Evolutionary conservation across 2,329 filamentous ascomycete genomes (phyloP).

Genomic region (Fusarium sublunatum): DNA sequence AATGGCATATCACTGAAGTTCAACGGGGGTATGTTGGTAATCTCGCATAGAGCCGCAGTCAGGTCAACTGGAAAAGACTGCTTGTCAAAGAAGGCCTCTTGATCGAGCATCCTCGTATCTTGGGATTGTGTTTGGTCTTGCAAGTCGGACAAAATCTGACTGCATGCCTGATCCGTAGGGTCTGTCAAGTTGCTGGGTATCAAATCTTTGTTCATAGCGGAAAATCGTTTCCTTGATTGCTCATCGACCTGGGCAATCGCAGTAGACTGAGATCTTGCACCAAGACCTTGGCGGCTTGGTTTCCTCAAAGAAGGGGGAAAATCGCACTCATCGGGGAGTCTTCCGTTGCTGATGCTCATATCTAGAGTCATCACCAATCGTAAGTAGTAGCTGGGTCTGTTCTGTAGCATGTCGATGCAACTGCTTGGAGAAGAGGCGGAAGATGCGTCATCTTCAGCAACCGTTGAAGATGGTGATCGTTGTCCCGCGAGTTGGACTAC

Average conservation of each 20-base stretch:
- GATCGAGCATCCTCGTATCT: background rate
- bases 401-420: constrained; percentile 38
- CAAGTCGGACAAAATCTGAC: rapidly evolving
- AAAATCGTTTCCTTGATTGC: constrained; percentile 3
- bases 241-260: background rate
- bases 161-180: background rate
- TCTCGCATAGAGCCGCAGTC: constrained; percentile 11
- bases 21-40: constrained; percentile 19
- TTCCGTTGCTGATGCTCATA: constrained; percentile 42
- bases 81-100: constrained; percentile 16
- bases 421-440: constrained; percentile 9
- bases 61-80: background rate
- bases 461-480: background rate
- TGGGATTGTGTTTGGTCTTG: background rate
- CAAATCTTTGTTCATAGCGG: constrained; percentile 10
- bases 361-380: constrained; percentile 41
- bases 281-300: rapidly evolving
- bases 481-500: constrained; percentile 37
- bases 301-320: constrained; percentile 36
- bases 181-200: background rate
- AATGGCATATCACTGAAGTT: constrained; percentile 17
- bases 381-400: constrained; percentile 32
- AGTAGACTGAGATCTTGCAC: background rate
- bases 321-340: constrained; percentile 41
- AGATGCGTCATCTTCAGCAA: background rate